Evolutionary conservation across 1,284 basidiomycete species (phyloP), one percentile per base, ranked within the genome.

Genomic region (Cryptococcus depauperatus): DNA sequence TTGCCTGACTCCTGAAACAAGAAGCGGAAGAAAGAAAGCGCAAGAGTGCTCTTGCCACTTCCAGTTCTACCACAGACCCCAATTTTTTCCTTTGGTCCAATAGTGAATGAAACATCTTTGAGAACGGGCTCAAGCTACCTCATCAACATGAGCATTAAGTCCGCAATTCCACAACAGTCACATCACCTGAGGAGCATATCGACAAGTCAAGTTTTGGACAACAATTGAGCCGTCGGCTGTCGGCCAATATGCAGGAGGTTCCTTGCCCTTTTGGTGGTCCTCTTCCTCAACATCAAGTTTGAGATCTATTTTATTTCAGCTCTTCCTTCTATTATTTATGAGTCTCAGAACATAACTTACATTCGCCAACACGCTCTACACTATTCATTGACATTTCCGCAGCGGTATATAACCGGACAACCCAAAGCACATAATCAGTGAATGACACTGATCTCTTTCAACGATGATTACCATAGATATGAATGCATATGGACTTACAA

Each of bases 21-120:
- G 57, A 75, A 75, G 11, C 74, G 66, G 69, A 75, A 75, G 62
- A 75, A 73, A 1, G 69, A 71, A 2, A 75, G 55, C 1, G 72
- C 73, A 1, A 75, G 61, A 25, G 70, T 61, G 33, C 54, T 58
- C 51, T 67, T 68, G 3, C 67, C 72, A 50, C 59, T 64, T 28
- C 74, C 75, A 0, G 76, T 77, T 13, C 75, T 58, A 3, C 76
- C 76, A 32, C 75, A 75, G 26, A 78, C 71, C 11, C 75, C 76
- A 25, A 78, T 70, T 54, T 76, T 76, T 50, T 75, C 71, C 19
- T 70, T 66, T 0, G 73, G 69, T 3, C 61, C 62, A 30, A 77
- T 72, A 5, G 57, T 64, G 54, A 78, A 77, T 6, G 66, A 65
- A 8, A 78, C 69, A 22, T 65, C 62, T 40, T 71, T 67, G 10